Base-by-base conservation (phyloP, 2,329 filamentous ascomycete genomes). In the Epichloe bromicola region DNA sequence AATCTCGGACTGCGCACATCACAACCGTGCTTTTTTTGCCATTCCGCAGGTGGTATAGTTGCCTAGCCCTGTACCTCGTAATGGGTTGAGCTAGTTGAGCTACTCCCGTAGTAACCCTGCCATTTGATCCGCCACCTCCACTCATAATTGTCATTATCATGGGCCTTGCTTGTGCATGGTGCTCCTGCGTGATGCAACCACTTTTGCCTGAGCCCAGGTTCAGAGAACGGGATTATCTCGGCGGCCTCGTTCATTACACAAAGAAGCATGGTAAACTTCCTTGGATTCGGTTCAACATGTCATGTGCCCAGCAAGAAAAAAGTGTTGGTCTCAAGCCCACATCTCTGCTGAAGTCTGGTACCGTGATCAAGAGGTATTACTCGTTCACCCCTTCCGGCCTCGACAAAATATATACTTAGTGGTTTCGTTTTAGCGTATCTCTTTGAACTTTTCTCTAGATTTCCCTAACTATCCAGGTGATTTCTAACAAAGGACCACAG, bases 401-500 rank as follows among this genome's bases (percentile, higher is more conserved):
- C 72, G 5, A 82, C 59, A 38, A 82, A 74, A 46, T 74, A 69
- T 81, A 38, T 38, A 38, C 4, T 5, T 15, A 12, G 36, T 38
- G 15, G 6, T 38, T n/a, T 70, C 30, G 61, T 49, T 3, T 64
- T 8, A 4, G 26, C 6, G 26, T 2, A 26, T 26, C 26, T 26
- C 26, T 26, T 26, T 26, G 26, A 26, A 26, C 26, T 26, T 8
- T 26, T 26, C 6, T 8, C 68, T 33, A 82, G 55, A 54, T 80
- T 80, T 49, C 66, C 67, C 67, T 66, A 74, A 55, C 71, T 79
- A 56, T 82, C 74, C 37, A 82, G 65, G 40, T 78, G 75, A 53
- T 76, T 89, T 57, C 84, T 74, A 11, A 90, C 70, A 60, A 90
- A 89, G 0, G 83, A 83, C 72, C 80, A 80, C 0, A 91, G 71